Evolutionary conservation across 306 rosid genomes (phyloP), one percentile per base, ranked within the genome.

Genomic region (Glycine soja): DNA sequence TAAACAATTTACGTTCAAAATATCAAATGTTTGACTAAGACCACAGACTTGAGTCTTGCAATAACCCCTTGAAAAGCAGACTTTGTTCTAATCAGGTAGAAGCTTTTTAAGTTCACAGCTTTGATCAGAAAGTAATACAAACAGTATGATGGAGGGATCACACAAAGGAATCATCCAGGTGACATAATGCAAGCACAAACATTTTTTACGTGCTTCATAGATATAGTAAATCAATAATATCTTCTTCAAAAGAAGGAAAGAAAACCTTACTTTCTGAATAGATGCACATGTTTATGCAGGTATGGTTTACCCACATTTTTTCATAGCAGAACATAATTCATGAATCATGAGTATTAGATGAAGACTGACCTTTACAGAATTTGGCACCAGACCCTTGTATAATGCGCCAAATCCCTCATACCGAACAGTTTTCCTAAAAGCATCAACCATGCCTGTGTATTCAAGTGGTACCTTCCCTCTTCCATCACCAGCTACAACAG

Each of bases 381-480:
- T 94, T 77, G 98, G 98, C 63, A 92, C 93, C 90, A 94, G 86
- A 78, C 98, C 98, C 92, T 94, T 94, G 90, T 94, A 94, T 78
- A 94, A 84, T 43, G 98, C 98, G 12, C 97, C 90, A 82, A 94
- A 87, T 74, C 98, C 98, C 78, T 94, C 98, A 13, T 92, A 87
- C 18, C 90, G 92, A 80, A 94, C 93, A 68, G 98, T 94, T 85
- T 92, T 89, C 84, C 98, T 90, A 71, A 94, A 94, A 59, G 97
- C 98, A 72, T 94, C 98, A 72, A 92, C 12, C 98, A 94, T 94
- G 79, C 98, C 98, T 32, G 85, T 89, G 79, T 94, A 94, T 52
- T 92, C 92, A n/a, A 94, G 92, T 6, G 91, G 77, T 30, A 75
- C 86, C 74, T 89, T 92, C 77, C 79, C 81, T 88, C 90, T 88